Conservation (phyloP, 805 yeast genomes). For the Yarrowia sp. region DNA sequence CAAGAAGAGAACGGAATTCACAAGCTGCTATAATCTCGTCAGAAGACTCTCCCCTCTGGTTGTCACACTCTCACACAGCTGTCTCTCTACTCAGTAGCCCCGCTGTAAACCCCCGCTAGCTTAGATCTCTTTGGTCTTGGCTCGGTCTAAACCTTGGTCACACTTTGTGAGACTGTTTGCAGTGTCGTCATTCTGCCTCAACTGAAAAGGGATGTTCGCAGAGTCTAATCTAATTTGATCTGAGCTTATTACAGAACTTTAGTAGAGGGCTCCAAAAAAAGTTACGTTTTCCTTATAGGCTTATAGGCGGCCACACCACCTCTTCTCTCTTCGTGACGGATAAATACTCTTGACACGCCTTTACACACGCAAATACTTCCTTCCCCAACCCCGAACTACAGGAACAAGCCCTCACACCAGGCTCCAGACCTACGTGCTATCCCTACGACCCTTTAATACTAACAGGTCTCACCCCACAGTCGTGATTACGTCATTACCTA, state of each 20-base stretch:
- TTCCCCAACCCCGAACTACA: not conserved
- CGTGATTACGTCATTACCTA: not conserved
- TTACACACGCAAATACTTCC: not conserved
- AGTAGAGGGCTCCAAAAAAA: not conserved
- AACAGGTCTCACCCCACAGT: not conserved
- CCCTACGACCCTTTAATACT: not conserved
- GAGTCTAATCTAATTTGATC: not conserved
- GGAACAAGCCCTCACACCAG: not conserved
- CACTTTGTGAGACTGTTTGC: conserved; percentile 1
- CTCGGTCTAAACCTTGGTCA: not conserved
- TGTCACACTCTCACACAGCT: not conserved
- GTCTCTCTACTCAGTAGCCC: not conserved
- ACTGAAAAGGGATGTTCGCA: conserved; percentile 11
- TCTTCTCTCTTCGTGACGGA: conserved; percentile 31
- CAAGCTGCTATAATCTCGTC: too few relatives aligned
- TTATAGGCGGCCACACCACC: conserved; percentile 22
- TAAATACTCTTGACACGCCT: not conserved
- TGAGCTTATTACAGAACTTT: not conserved
- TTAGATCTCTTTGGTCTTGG: conserved; percentile 8
- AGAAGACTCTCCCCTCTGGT: too few relatives aligned
- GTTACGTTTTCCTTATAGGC: conserved; percentile 19
- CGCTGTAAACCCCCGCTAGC: not conserved
- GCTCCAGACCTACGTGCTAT: not conserved
- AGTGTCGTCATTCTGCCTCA: conserved; percentile 23
- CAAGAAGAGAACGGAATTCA: not conserved